These are phyloP conservation scores for Fusarium fujikuroi DNA, from an alignment of 2,329 filamentous ascomycete species.

Conservation along the genomic window DNA sequence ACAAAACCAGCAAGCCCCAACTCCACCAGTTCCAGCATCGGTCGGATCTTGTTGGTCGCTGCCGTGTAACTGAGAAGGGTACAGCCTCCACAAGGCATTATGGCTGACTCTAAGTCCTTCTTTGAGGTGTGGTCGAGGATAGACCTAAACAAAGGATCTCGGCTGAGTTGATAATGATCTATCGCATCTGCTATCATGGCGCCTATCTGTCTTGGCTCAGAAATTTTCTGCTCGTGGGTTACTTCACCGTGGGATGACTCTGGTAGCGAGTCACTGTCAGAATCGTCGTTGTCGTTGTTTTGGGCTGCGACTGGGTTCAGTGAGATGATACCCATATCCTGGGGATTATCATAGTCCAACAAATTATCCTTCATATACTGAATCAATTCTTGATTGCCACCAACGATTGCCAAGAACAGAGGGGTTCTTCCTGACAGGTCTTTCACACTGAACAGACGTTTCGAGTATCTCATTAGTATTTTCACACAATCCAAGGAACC, in stretches of 20 bases:
- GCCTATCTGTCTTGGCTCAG: conserved; percentile 18
- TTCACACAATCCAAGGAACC: conserved; percentile 36
- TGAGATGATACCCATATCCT: conserved; percentile 14
- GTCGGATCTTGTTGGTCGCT: neutral
- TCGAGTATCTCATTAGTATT: conserved; percentile 11
- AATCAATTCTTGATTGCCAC: conserved; percentile 17
- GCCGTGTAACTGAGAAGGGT: conserved; percentile 42
- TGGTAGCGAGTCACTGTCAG: neutral
- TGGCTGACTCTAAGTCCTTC: conserved; percentile 24
- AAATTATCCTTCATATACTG: conserved; percentile 29
- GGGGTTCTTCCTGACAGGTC: conserved; percentile 34
- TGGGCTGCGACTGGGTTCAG: neutral
- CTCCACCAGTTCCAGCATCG: conserved; percentile 38
- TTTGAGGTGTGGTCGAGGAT: conserved; percentile 30
- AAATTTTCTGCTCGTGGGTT: neutral
- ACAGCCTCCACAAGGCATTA: conserved; percentile 39
- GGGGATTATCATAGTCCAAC: neutral
- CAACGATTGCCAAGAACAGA: conserved; percentile 27
- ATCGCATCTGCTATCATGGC: conserved; percentile 30
- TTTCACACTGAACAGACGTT: conserved; percentile 21
- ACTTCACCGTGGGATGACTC: neutral
- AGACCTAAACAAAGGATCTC: conserved; percentile 8
- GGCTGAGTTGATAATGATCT: conserved; percentile 3
- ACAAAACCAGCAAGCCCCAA: conserved; percentile 33
- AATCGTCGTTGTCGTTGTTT: neutral